Evolutionary conservation across 73 alveolate species (phyloP), one percentile per base, ranked within the genome.

Genomic region (Paramecium sexaurelia): DNA sequence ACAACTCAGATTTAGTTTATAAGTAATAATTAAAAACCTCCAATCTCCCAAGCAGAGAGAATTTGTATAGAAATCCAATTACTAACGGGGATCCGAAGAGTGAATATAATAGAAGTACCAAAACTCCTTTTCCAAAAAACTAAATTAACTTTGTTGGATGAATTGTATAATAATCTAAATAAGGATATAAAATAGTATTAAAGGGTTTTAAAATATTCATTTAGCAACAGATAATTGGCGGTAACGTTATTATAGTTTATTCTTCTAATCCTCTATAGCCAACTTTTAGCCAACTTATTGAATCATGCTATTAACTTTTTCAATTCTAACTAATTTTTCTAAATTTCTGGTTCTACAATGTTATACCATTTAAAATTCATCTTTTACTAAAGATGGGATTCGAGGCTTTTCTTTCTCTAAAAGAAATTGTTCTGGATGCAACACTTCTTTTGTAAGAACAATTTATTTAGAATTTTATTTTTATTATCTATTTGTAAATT

Each of bases 341-440:
- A 15, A 66, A 66, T 66, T 66, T 66, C 83, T 66, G 24, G 37
- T 29, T 66, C 83, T 66, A 66, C 83, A 66, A 66, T 66, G n/a
- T 66, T 66, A 13, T 3, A 66, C 83, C 83, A 66, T 66, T 26
- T 66, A n/a, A 5, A 32, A 26, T 29, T 66, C 83, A 24, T 66
- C 83, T 10, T 66, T 66, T 24, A 66, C 43, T 66, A 66, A 66
- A 66, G 24, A 29, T 66, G 83, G 83, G 1, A 66, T 11, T 29
- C 11, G 11, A 10, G 13, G 5, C 47, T 66, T 66, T 8, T 66
- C 47, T 11, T 66, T 66, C 9, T 66, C 83, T 24, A 66, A 66
- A 0, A 66, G 43, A 22, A 29, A 66, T 10, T 66, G 22, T 26
- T 66, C 83, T 1, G 83, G 83, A 66, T 66, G 83, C 10, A 66